These are phyloP conservation scores for Ceratobasidium sp. DNA, from an alignment of 1,284 basidiomycete genomes.

Conservation along the genomic window DNA sequence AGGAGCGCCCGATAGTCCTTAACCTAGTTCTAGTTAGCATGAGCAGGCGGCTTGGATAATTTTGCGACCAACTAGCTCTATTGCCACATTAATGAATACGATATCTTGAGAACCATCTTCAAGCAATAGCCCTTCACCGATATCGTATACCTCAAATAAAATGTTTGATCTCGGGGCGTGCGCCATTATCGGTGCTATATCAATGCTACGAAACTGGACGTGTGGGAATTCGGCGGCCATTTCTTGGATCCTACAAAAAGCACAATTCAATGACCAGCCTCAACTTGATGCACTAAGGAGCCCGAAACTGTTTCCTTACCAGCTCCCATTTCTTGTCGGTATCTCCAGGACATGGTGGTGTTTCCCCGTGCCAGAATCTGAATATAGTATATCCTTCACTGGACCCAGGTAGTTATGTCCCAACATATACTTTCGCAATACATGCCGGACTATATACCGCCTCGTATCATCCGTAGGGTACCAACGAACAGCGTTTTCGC, in stretches of 20 bases:
- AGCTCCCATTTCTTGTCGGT: conserved; percentile 13
- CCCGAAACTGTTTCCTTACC: conserved; percentile 5
- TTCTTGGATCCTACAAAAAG: conserved; percentile 1
- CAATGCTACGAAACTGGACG: conserved; percentile 4
- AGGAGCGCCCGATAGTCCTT: conserved; percentile 22
- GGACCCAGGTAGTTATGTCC: conserved; percentile 7
- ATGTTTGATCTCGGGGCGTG: background rate
- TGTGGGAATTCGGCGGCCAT: conserved; percentile 11
- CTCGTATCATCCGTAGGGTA: conserved; percentile 24
- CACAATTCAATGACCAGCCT: background rate
- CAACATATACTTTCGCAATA: background rate
- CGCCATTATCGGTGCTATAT: background rate
- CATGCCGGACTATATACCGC: conserved; percentile 9
- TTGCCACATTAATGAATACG: background rate
- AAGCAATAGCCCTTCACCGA: background rate
- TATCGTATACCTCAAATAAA: conserved; percentile 3
- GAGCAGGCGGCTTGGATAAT: background rate
- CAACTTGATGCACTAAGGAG: background rate
- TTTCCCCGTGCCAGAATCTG: background rate
- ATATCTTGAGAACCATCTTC: background rate
- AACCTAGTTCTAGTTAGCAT: background rate
- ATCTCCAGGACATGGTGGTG: conserved; percentile 7
- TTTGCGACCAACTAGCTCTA: background rate
- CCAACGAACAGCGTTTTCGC: background rate
- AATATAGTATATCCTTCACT: background rate